Evolutionary conservation across 208 protist genomes (phyloP), one percentile per base, ranked within the genome.

Genomic region (Endotrypanum monterogeii): DNA sequence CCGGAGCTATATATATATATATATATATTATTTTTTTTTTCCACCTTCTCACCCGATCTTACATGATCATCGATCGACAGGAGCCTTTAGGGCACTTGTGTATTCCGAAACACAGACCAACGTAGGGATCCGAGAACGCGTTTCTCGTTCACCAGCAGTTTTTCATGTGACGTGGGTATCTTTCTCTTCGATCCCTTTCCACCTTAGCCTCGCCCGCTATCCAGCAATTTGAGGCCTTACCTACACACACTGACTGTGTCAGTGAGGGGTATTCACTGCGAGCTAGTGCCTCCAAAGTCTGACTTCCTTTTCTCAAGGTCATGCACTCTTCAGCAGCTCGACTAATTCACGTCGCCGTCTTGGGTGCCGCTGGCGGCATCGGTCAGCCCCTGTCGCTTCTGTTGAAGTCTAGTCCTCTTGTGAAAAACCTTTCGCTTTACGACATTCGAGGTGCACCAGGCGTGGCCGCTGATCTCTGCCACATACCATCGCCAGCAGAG

Each of bases 301-400:
- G 32, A 28, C 35, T 20, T 28, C 20, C 8, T 63, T 37, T 25
- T 28, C 58, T 46, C 9, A n/a, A 8, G 39, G 35, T n/a, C n/a
- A 81, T 81, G 76, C 71, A 50, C 37, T 20, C 41, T 44, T 81
- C 76, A 25, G 25, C 63, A 30, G 7, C 54, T 25, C 39, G 67
- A 54, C 57, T 71, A 20, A 67, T 55, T 4, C 76, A 50, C 55
- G 96, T 98, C 32, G 94, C 94, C 50, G 94, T 99, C 2, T 86
- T 99, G 67, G 98, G 98, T 51, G 97, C 95, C 52, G 95, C 91
- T 28, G 97, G 98, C 78, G 98, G 98, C 70, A 99, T 99, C 76
- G 98, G 98, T 52, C 97, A 99, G 89, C 96, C 98, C 23, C 88
- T 99, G 20, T 97, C 96, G 6, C 83, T 99, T 50, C 92, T 99